Evolutionary conservation across 345 rosid genomes (phyloP).

Genomic region (Gossypioides kirkii): DNA sequence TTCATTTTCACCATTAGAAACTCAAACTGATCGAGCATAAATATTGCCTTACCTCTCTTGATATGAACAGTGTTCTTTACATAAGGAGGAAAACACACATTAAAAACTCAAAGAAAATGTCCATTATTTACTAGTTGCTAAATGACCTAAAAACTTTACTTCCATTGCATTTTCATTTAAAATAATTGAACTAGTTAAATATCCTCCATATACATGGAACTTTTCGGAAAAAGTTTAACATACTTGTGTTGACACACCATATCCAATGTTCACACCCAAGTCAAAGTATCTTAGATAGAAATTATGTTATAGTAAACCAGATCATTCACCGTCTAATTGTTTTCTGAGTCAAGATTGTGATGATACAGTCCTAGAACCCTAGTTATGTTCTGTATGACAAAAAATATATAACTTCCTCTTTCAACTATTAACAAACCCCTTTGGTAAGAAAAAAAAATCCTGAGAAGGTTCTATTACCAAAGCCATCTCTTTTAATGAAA

Average conservation of each 20-base stretch:
- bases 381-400: not conserved
- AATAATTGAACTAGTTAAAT: not conserved
- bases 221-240: not conserved
- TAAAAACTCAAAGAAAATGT: not conserved
- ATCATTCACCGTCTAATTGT: not conserved
- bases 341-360: not conserved
- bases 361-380: not conserved
- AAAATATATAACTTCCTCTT: not conserved
- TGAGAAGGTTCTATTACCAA: not conserved
- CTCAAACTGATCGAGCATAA: not conserved
- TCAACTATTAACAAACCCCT: not conserved
- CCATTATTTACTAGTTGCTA: not conserved
- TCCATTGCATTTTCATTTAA: not conserved
- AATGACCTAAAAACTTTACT: not conserved
- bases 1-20: not conserved
- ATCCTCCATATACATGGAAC: not conserved
- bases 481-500: not conserved
- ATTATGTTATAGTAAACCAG: not conserved
- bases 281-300: too few species aligned
- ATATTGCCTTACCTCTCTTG: too few species aligned
- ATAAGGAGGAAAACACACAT: not conserved
- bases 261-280: not conserved
- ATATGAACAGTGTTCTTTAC: too few species aligned
- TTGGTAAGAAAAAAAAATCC: not conserved
- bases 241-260: not conserved